Percentiles rank a stretch among this genome's conserved stretches.
Evolutionary conservation across 768 basidiomycete species (phyloP).

Genomic region (Amanita exitialis): DNA sequence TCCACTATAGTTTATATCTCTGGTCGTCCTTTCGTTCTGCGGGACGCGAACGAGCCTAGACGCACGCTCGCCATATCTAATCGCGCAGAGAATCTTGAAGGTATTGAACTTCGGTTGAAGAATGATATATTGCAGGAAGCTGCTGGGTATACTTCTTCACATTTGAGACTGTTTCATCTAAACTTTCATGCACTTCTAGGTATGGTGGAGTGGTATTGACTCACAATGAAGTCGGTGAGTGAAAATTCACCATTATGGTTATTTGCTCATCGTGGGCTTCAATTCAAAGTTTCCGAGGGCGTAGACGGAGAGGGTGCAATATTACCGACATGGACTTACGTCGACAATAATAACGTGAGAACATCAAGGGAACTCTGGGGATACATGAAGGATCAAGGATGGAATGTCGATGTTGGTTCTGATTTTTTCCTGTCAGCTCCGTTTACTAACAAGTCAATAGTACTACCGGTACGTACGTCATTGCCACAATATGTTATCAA

Average conservation of each 20-base stretch:
- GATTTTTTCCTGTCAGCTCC: background rate
- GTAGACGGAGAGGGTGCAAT: slow-evolving; percentile 72
- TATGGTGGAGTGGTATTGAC: slow-evolving; percentile 88
- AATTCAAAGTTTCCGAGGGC: slow-evolving; percentile 23
- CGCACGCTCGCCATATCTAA: slow-evolving; percentile 75
- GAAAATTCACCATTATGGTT: background rate
- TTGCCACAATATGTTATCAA: background rate
- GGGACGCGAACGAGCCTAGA: slow-evolving; percentile 79
- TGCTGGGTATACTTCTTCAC: slow-evolving; percentile 32
- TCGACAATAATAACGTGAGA: slow-evolving; percentile 73
- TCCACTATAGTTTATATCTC: slow-evolving; percentile 87
- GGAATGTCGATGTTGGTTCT: slow-evolving; percentile 76
- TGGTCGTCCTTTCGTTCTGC: slow-evolving; percentile 85
- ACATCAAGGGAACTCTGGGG: slow-evolving; percentile 86
- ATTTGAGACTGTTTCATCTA: background rate
- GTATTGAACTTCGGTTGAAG: slow-evolving; percentile 82
- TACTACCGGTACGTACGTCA: slow-evolving; percentile 57
- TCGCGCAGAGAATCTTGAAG: slow-evolving; percentile 91
- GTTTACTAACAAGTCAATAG: slow-evolving; percentile 20
- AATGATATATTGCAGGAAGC: slow-evolving; percentile 87
- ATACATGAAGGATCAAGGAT: slow-evolving; percentile 68
- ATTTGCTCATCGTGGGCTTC: background rate
- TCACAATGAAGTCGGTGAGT: slow-evolving; percentile 82
- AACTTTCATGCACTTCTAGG: slow-evolving; percentile 23
- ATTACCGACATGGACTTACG: slow-evolving; percentile 88